Evolutionary conservation across 768 basidiomycete genomes (phyloP).

Genomic region (Pleurotus citrinopileatus): DNA sequence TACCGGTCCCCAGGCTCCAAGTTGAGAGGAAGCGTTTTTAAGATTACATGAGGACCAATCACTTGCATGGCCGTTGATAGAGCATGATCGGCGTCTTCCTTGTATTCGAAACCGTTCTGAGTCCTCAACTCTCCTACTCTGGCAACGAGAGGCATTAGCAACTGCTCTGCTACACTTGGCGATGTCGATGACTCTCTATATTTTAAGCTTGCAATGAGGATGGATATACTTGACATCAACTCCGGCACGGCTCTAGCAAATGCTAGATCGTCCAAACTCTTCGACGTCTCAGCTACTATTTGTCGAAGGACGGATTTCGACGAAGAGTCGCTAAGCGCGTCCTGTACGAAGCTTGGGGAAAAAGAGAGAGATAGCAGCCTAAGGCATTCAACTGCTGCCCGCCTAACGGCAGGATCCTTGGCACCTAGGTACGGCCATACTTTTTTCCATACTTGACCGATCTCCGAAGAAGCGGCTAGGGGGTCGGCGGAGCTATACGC

Average conservation of each 20-base stretch:
- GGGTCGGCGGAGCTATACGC: constrained; percentile 54
- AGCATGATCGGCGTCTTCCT: constrained; percentile 80
- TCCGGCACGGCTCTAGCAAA: constrained; percentile 79
- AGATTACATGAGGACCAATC: constrained; percentile 78
- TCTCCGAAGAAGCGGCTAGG: constrained; percentile 47
- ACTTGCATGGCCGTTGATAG: constrained; percentile 80
- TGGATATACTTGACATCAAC: constrained; percentile 68
- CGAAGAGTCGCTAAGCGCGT: constrained; percentile 42
- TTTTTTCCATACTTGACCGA: constrained; percentile 69
- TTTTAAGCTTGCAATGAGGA: constrained; percentile 63
- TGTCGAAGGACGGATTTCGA: constrained; percentile 55
- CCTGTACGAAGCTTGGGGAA: constrained; percentile 54
- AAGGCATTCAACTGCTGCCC: constrained; percentile 62
- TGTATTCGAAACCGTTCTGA: constrained; percentile 85
- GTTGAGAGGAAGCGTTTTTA: constrained; percentile 78
- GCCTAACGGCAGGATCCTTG: constrained; percentile 54
- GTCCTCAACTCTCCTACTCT: constrained; percentile 73
- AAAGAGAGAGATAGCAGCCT: constrained; percentile 68
- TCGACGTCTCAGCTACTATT: constrained; percentile 60
- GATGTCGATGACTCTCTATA: constrained; percentile 40
- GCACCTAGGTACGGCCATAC: constrained; percentile 81
- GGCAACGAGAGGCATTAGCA: constrained; percentile 67
- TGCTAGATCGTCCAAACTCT: constrained; percentile 69
- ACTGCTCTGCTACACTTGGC: constrained; percentile 60
- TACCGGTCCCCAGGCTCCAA: constrained; percentile 80